Conservation (phyloP, 2,329 filamentous ascomycete species). For the Orbilia quercus region DNA sequence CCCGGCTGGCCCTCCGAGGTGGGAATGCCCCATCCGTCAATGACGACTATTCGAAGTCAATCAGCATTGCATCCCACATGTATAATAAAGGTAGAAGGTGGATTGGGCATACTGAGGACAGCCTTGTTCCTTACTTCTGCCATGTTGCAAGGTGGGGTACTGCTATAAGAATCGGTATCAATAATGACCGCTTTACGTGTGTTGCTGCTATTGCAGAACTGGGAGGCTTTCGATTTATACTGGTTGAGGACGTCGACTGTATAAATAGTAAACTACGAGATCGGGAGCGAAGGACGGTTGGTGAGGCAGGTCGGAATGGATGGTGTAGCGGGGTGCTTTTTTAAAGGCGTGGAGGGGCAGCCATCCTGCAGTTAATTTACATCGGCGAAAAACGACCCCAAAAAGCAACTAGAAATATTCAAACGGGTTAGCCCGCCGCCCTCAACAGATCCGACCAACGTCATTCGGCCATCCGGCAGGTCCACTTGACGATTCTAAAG, state of each 20-base stretch:
- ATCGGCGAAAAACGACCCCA: slow-evolving; percentile 40
- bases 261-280: slow-evolving; percentile 2
- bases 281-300: neutral
- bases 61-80: slow-evolving; percentile 6
- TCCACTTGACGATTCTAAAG: slow-evolving; percentile 7
- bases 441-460: slow-evolving; percentile 28
- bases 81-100: slow-evolving; percentile 57
- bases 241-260: neutral
- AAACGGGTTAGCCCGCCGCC: neutral
- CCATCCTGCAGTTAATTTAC: neutral
- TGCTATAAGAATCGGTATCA: slow-evolving; percentile 1
- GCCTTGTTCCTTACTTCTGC: slow-evolving; percentile 76
- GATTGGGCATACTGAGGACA: slow-evolving; percentile 71
- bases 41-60: slow-evolving; percentile 76
- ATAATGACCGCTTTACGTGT: neutral
- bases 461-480: slow-evolving; percentile 12
- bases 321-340: slow-evolving; percentile 6
- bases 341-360: slow-evolving; percentile 20
- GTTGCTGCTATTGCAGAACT: slow-evolving; percentile 10
- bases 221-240: neutral
- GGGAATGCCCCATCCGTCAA: slow-evolving; percentile 93
- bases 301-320: neutral
- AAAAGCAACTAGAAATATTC: slow-evolving; percentile 53
- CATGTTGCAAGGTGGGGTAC: slow-evolving; percentile 65
- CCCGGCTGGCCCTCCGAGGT: slow-evolving; percentile 83